phyloP scores from a whole-genome alignment of 2,329 filamentous ascomycete genomes.

The Fusarium incarnatum region DNA sequence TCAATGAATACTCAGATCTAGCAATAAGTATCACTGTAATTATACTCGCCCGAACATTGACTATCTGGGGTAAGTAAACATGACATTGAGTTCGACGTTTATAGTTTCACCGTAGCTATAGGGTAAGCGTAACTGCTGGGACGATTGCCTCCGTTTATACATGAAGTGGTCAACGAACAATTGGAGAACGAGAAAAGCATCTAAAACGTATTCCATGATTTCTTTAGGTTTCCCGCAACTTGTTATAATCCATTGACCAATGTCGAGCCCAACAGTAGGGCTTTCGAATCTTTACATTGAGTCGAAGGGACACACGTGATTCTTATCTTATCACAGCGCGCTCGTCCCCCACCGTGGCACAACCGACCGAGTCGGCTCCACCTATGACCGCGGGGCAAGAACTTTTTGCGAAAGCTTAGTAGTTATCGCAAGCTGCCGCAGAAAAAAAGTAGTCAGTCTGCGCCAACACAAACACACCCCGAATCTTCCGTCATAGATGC shows the following conservation, averaged over 20 bases:
- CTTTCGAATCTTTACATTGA: neutral
- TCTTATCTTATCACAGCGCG: constrained; percentile 25
- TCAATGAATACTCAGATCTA: neutral
- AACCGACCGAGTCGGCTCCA: constrained; percentile 42
- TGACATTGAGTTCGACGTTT: neutral
- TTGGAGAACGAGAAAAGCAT: neutral
- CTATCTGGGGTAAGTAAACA: neutral
- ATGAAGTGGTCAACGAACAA: neutral
- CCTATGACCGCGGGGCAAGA: constrained; percentile 47
- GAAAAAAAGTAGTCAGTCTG: constrained; percentile 40
- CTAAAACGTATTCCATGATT: neutral
- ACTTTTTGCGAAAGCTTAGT: constrained; percentile 46
- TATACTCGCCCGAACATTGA: neutral
- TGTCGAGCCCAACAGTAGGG: neutral
- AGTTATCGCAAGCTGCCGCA: constrained; percentile 43
- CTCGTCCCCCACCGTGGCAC: constrained; percentile 49
- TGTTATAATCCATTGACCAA: neutral
- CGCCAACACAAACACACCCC: constrained; percentile 25
- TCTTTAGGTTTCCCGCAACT: neutral
- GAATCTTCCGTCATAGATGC: constrained; percentile 47
- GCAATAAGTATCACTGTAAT: neutral
- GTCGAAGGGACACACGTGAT: constrained; percentile 33
- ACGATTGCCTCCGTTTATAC: neutral
- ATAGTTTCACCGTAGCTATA: neutral
- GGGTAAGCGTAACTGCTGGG: neutral